A percentile compares a stretch with the other conserved stretches of the same genome.
phyloP scores from a whole-genome alignment of 208 protist species.

The Entamoeba invadens region DNA sequence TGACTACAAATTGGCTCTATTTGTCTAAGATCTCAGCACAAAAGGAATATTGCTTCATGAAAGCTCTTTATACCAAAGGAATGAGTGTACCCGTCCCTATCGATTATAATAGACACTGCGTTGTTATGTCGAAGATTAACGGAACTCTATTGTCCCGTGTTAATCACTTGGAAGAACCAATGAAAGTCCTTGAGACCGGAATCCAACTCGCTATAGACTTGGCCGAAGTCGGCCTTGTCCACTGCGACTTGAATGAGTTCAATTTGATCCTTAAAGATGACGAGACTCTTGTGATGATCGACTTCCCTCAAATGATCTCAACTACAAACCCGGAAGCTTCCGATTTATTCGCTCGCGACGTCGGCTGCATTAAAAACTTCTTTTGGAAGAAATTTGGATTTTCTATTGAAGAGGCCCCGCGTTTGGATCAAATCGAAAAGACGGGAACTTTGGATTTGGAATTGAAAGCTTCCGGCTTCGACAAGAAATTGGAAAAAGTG shows the following conservation, averaged over 20 bases:
- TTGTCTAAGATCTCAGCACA: constrained; percentile 81
- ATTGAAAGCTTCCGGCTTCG: neutral
- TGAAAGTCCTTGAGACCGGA: constrained; percentile 60
- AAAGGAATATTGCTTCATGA: constrained; percentile 94
- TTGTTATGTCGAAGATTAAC: constrained; percentile 80
- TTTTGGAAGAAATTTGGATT: neutral
- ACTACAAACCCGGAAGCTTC: constrained; percentile 74
- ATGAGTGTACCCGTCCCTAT: constrained; percentile 85
- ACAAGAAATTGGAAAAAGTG: neutral
- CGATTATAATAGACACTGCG: constrained; percentile 83
- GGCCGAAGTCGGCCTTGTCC: constrained; percentile 76
- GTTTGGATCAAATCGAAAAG: neutral
- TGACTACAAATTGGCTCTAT: constrained; percentile 84
- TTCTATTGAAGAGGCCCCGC: neutral
- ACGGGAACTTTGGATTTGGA: neutral
- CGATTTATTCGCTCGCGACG: constrained; percentile 9
- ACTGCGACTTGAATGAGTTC: constrained; percentile 98
- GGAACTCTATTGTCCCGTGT: constrained; percentile 47
- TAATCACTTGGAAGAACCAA: constrained; percentile 64
- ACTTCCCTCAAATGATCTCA: constrained; percentile 97
- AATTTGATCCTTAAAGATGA: constrained; percentile 82
- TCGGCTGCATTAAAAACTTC: neutral
- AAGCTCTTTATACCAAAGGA: constrained; percentile 31
- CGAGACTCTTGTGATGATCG: constrained; percentile 74
- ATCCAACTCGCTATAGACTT: constrained; percentile 72